phyloP scores from a whole-genome alignment of 129 eudicot genomes.

The Tagetes erecta region DNA sequence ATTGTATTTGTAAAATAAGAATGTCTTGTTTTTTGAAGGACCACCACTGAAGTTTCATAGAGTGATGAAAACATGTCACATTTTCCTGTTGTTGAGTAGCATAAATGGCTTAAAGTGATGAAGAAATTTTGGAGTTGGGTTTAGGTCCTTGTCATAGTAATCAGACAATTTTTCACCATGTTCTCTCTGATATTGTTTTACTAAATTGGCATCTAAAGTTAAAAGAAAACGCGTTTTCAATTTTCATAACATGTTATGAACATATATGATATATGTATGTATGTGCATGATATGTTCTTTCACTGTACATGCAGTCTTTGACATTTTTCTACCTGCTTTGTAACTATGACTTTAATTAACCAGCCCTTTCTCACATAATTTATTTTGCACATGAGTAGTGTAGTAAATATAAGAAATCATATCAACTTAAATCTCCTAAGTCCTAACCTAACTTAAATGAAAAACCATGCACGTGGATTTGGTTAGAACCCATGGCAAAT shows the following conservation, averaged over 20 bases:
- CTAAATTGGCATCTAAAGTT: conserved; percentile 32
- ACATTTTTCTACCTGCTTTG: background rate
- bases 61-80: conserved; percentile 37
- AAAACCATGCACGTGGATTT: conserved; percentile 65
- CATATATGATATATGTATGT: conserved; percentile 14
- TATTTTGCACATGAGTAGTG: conserved; percentile 16
- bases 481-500: conserved; percentile 57
- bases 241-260: conserved; percentile 14
- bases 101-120: conserved; percentile 36
- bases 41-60: conserved; percentile 13
- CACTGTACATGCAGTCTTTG: background rate
- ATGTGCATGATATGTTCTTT: conserved; percentile 3
- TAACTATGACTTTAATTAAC: background rate
- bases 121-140: conserved; percentile 36
- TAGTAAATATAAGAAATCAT: conserved; percentile 18
- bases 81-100: conserved; percentile 35
- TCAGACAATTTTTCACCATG: conserved; percentile 39
- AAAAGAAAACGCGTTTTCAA: conserved; percentile 1
- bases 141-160: conserved; percentile 45
- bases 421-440: conserved; percentile 26
- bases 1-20: conserved; percentile 22
- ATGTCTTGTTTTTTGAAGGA: conserved; percentile 34
- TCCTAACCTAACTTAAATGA: conserved; percentile 29
- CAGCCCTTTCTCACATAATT: background rate
- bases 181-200: conserved; percentile 30